Conservation (phyloP, 2,329 filamentous ascomycete genomes). For the Uncinocarpus reesii region DNA sequence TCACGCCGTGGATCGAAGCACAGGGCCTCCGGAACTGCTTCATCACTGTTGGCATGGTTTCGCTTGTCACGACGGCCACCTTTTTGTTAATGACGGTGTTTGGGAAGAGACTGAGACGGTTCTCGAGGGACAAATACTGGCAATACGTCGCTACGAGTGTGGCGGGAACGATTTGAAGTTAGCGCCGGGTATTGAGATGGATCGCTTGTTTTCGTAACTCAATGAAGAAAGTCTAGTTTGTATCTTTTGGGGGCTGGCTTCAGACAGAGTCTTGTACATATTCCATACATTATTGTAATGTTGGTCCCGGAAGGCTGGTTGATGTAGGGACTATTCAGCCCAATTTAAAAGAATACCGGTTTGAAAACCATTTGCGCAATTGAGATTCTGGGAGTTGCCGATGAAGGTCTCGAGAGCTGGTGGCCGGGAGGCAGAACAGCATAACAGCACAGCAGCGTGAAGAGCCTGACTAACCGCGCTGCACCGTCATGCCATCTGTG, state of each 20-base stretch:
- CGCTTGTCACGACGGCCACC: constrained; percentile 21
- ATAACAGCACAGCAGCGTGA: too few relatives aligned
- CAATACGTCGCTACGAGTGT: constrained; percentile 13
- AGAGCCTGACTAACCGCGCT: too few relatives aligned
- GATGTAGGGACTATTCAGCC: too few relatives aligned
- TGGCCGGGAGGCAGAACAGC: too few relatives aligned
- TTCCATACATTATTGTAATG: too few relatives aligned
- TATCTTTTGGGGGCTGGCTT: too few relatives aligned
- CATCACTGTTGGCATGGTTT: constrained; percentile 25
- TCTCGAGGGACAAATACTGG: constrained; percentile 16
- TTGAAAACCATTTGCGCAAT: too few relatives aligned
- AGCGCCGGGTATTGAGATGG: neutral
- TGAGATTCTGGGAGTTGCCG: too few relatives aligned
- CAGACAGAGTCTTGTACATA: too few relatives aligned
- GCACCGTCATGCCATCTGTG: too few relatives aligned
- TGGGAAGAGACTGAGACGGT: constrained; percentile 22
- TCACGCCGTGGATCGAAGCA: constrained; percentile 29
- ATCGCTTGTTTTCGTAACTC: neutral
- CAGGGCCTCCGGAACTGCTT: constrained; percentile 29
- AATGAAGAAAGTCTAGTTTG: neutral
- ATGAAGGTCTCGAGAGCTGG: too few relatives aligned
- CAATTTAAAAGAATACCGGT: too few relatives aligned
- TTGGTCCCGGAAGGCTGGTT: neutral
- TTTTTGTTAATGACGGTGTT: constrained; percentile 26
- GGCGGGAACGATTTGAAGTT: constrained; percentile 4